Base-by-base conservation (phyloP, 805 yeast species). In the Saccharomycopsis sp. region DNA sequence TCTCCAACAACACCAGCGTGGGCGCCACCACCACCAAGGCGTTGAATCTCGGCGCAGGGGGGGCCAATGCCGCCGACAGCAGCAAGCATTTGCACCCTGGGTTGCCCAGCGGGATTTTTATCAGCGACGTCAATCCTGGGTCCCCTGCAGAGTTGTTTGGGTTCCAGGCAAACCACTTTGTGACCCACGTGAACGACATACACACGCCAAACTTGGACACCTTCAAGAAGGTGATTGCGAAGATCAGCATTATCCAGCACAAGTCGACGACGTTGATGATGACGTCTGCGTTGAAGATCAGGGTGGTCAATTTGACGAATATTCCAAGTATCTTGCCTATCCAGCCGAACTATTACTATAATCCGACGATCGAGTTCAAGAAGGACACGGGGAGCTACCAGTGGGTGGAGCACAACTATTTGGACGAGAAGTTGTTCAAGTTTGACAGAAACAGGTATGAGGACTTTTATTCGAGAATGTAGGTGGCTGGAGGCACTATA, bases 341-440 rank as follows among this genome's bases (percentile, higher is more conserved):
- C 50, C 63, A 61, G 34, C 63, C 63, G 46, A 61, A 61, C 34
- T 61, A 61, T 51, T 61, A 59, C 40, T 61, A 61, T 24, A 56
- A 56, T 40, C 89, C 90, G 51, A 86, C 91, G 2, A 77, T 79
- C 9, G 87, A 84, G 67, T 67, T 84, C 60, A 78, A 75, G 63
- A 82, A 79, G 65, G 76, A 79, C 55, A 63, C 63, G 1, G 73
- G 69, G 3, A 70, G 74, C 4, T 77, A 77, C 9, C 76, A 79
- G 63, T 82, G 88, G 87, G 70, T 75, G 50, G 82, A 80, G 63
- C 72, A 75, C 41, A 61, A 61, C 51, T 59, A 57, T 34, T 57
- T 61, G 58, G 63, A 61, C 52, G 62, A 61, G 53, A 61, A 59
- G 20, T 61, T 61, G 24, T 61, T 61, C 55, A 61, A 61, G 29